Evolutionary conservation across 495 filamentous ascomycete genomes (phyloP).

Genomic region (Venustampulla echinocandica): DNA sequence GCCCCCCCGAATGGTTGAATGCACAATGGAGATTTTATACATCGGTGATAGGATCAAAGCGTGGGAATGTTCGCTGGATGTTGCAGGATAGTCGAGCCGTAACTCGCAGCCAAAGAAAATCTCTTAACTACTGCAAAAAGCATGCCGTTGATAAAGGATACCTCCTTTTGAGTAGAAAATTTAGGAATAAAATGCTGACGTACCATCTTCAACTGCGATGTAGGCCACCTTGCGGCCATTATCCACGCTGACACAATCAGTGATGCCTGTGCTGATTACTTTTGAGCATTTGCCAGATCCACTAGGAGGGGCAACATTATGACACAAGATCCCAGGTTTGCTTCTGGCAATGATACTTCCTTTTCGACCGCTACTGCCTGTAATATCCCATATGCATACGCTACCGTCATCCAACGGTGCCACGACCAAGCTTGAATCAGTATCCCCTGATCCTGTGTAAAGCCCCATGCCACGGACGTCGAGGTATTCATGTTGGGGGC

Average conservation of each 20-base stretch:
- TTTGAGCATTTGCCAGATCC: constrained; percentile 27
- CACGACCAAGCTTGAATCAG: constrained; percentile 48
- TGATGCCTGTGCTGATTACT: constrained; percentile 55
- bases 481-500: constrained; percentile 26
- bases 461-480: constrained; percentile 61
- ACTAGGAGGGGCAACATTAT: constrained; percentile 22
- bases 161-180: too few relatives aligned
- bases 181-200: constrained; percentile 16
- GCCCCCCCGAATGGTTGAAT: too few relatives aligned
- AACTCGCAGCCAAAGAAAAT: too few relatives aligned
- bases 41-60: too few relatives aligned
- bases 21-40: too few relatives aligned
- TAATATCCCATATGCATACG: constrained; percentile 80
- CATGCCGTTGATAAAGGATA: too few relatives aligned
- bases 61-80: not conserved
- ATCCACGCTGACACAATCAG: constrained; percentile 80
- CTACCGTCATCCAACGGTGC: constrained; percentile 80
- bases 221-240: constrained; percentile 60
- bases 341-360: constrained; percentile 60
- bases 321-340: constrained; percentile 36
- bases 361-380: constrained; percentile 45
- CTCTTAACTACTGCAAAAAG: too few relatives aligned
- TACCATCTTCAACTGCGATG: constrained; percentile 65
- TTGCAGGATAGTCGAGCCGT: not conserved
- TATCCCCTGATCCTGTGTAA: constrained; percentile 42